Evolutionary conservation across 176 grass and related monocot genomes (phyloP).

Genomic region (Zea luxurians): DNA sequence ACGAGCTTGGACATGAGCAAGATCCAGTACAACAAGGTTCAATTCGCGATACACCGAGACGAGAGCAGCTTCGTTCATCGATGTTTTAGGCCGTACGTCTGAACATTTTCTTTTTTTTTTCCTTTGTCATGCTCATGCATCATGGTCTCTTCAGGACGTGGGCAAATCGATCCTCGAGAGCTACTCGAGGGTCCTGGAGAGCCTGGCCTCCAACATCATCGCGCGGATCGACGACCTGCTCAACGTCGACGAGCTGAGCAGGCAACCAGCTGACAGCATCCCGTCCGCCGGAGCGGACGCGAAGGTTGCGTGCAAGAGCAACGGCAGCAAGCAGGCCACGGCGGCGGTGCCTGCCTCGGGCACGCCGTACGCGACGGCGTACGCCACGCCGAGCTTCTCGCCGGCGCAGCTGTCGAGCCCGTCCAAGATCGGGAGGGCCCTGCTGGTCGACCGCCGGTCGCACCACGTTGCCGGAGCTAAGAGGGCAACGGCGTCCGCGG

Average conservation of each 20-base stretch:
- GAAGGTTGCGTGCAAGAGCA: slow-evolving; percentile 6
- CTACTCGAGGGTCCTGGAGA: slow-evolving; percentile 82
- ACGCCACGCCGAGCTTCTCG: slow-evolving; percentile 54
- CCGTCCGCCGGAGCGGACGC: background rate
- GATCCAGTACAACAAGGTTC: slow-evolving; percentile 60
- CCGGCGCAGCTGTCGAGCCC: slow-evolving; percentile 55
- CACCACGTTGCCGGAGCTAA: slow-evolving; percentile 36
- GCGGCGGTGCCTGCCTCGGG: slow-evolving; percentile 56
- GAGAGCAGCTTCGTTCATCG: background rate
- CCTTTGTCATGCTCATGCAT: background rate
- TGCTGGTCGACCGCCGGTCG: slow-evolving; percentile 51
- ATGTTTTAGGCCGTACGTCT: background rate
- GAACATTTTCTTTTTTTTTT: background rate
- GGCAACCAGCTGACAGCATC: slow-evolving; percentile 27
- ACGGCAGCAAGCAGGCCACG: background rate
- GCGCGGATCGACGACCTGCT: slow-evolving; percentile 74
- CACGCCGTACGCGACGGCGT: slow-evolving; percentile 52
- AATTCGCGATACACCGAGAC: no score
- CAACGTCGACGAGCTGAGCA: slow-evolving; percentile 54
- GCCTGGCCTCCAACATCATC: slow-evolving; percentile 72
- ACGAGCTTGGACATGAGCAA: slow-evolving; percentile 36
- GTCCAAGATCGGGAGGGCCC: slow-evolving; percentile 54
- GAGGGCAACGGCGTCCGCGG: background rate
- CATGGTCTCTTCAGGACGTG: slow-evolving; percentile 54
- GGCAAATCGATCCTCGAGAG: slow-evolving; percentile 79